These are phyloP conservation scores for Hanseniaspora occidentalis DNA, from an alignment of 805 yeast genomes.

Conservation along the genomic window DNA sequence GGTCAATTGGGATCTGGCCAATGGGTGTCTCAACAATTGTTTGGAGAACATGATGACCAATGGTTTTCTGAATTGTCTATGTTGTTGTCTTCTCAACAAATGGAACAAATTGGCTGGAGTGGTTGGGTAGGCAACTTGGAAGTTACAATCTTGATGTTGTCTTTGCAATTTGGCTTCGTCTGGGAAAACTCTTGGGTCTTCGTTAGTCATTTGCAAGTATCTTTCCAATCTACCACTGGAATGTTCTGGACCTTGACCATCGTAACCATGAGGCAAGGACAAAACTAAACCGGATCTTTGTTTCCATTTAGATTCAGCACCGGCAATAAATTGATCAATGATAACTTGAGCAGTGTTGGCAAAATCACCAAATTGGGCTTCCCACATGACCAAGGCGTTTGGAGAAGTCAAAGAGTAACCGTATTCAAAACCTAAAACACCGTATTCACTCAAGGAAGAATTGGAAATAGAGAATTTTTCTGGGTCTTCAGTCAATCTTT, in stretches of 20 bases:
- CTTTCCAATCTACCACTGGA: constrained; percentile 96
- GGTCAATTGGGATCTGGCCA: constrained; percentile 72
- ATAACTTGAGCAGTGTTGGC: constrained; percentile 99
- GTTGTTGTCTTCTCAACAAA: constrained; percentile 95
- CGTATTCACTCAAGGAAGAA: constrained; percentile 95
- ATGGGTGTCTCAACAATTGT: constrained; percentile 89
- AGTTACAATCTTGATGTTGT: constrained; percentile 97
- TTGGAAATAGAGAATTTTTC: constrained; percentile 81
- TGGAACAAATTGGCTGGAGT: constrained; percentile 97
- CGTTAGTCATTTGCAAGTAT: constrained; percentile 89
- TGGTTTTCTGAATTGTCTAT: constrained; percentile 96
- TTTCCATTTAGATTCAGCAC: constrained; percentile 97
- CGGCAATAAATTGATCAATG: constrained; percentile 89
- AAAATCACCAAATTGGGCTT: constrained; percentile 99
- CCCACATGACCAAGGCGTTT: constrained; percentile 96
- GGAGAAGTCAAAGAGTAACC: constrained; percentile 98
- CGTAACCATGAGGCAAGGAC: constrained; percentile 97
- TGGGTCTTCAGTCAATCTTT: constrained; percentile 66
- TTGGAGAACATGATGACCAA: constrained; percentile 82
- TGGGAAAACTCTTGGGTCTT: constrained; percentile 93
- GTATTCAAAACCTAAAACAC: constrained; percentile 98
- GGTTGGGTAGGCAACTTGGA: constrained; percentile 96
- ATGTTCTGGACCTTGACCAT: constrained; percentile 99
- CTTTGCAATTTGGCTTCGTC: constrained; percentile 75
- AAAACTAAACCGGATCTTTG: constrained; percentile 95